Percentiles rank a stretch among this genome's conserved stretches.
Evolutionary conservation across 2,329 filamentous ascomycete genomes (phyloP).

Genomic region (Knufia fluminis): DNA sequence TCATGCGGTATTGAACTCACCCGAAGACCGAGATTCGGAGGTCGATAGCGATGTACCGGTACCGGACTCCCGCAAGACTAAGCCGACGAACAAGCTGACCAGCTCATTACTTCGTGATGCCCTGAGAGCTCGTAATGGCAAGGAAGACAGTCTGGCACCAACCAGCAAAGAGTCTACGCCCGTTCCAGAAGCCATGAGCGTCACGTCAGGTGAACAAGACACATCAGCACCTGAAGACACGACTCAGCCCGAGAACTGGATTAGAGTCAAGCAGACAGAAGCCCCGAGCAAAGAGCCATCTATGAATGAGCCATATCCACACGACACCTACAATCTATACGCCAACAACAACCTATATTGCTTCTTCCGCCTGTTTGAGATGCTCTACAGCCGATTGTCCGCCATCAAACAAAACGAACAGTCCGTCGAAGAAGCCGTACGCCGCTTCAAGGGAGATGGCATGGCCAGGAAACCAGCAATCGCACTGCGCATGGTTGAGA

Average conservation of each 20-base stretch:
- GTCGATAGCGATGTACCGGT: conserved; percentile 68
- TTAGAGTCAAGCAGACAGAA: conserved; percentile 48
- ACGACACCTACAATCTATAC: conserved; percentile 80
- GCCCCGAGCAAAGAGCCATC: conserved; percentile 39
- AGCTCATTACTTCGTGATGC: conserved; percentile 74
- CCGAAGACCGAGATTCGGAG: conserved; percentile 64
- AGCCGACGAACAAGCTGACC: conserved; percentile 57
- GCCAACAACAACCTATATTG: conserved; percentile 85
- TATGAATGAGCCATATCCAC: conserved; percentile 68
- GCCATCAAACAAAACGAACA: conserved; percentile 73
- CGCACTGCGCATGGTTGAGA: conserved; percentile 74
- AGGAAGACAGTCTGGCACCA: conserved; percentile 68
- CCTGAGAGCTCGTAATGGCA: conserved; percentile 69
- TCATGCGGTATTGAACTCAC: conserved; percentile 50
- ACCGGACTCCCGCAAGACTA: conserved; percentile 58
- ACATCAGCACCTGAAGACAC: conserved; percentile 56
- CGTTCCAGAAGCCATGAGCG: conserved; percentile 11
- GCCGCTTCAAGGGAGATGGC: conserved; percentile 49
- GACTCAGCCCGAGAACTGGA: conserved; percentile 44
- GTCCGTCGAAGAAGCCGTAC: conserved; percentile 63
- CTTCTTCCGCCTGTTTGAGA: conserved; percentile 88
- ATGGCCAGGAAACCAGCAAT: conserved; percentile 62
- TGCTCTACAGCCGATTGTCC: conserved; percentile 74
- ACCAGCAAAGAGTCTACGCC: conserved; percentile 84
- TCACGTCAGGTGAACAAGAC: conserved; percentile 31